phyloP scores from a whole-genome alignment of 2,329 filamentous ascomycete genomes.

The Anthostomella pinea region DNA sequence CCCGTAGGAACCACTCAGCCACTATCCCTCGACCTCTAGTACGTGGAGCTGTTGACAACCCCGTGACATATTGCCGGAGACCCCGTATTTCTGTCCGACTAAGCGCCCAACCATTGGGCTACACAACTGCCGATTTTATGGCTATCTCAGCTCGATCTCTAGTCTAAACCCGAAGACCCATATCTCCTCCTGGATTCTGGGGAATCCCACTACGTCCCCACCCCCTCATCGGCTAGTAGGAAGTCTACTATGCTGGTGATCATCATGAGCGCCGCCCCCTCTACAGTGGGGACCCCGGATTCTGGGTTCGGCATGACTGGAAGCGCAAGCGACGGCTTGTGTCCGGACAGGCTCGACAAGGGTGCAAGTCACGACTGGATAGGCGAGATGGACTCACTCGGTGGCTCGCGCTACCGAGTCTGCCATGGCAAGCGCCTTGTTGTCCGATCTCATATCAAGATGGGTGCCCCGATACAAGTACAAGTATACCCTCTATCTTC shows the following conservation, averaged over 20 bases:
- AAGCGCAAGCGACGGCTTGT: slow-evolving; percentile 10
- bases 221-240: too few species aligned
- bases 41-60: slow-evolving; percentile 21
- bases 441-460: too few species aligned
- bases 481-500: too few species aligned
- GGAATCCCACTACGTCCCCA: too few species aligned
- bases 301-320: slow-evolving; percentile 13
- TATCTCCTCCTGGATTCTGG: too few species aligned
- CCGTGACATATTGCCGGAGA: slow-evolving; percentile 20
- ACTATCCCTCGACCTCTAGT: too few species aligned
- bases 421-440: too few species aligned
- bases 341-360: slow-evolving; percentile 7
- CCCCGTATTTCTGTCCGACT: slow-evolving; percentile 15
- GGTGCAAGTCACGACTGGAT: slow-evolving; percentile 4
- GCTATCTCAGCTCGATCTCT: slow-evolving; percentile 15
- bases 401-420: not conserved
- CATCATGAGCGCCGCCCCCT: slow-evolving; percentile 12
- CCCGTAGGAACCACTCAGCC: not conserved
- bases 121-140: slow-evolving; percentile 24
- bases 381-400: too few species aligned
- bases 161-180: slow-evolving; percentile 15
- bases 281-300: slow-evolving; percentile 18
- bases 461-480: too few species aligned
- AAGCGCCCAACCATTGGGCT: slow-evolving; percentile 19
- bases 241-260: too few species aligned